Evolutionary conservation across 83 land plant genomes (phyloP).

Genomic region (Larix sibirica): DNA sequence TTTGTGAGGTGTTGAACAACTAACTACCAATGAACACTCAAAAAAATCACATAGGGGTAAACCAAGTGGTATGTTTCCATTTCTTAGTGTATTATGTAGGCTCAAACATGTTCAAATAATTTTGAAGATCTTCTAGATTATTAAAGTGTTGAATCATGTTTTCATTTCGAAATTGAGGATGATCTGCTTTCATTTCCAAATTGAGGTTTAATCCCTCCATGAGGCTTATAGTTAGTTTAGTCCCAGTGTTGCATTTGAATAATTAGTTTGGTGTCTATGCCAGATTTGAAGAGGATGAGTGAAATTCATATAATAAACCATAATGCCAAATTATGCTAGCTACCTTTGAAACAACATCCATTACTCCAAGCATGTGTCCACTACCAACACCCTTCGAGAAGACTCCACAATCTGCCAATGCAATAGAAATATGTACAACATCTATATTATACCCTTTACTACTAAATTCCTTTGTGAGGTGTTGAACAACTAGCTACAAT

Average conservation of each 20-base stretch:
- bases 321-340: slow-evolving; percentile 83
- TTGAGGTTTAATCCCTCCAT: too few relatives aligned
- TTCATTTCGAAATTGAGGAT: too few relatives aligned
- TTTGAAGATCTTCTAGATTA: too few relatives aligned
- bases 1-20: too few relatives aligned
- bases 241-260: too few relatives aligned
- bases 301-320: slow-evolving; percentile 70
- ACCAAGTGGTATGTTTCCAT: slow-evolving; percentile 97
- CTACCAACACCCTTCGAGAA: slow-evolving; percentile 58
- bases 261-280: too few relatives aligned
- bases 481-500: slow-evolving; percentile 69
- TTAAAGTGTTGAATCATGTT: too few relatives aligned
- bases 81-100: too few relatives aligned
- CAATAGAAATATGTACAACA: slow-evolving; percentile 83
- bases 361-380: background rate
- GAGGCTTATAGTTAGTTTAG: too few relatives aligned
- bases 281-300: too few relatives aligned
- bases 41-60: slow-evolving; percentile 90
- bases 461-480: slow-evolving; percentile 75
- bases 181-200: too few relatives aligned
- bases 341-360: slow-evolving; percentile 18
- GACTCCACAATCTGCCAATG: slow-evolving; percentile 76
- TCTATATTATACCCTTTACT: slow-evolving; percentile 78
- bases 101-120: too few relatives aligned
- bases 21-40: slow-evolving; percentile 87